These are phyloP conservation scores for Leccinum solheimii DNA, from an alignment of 1,284 basidiomycete genomes.

Conservation along the genomic window DNA sequence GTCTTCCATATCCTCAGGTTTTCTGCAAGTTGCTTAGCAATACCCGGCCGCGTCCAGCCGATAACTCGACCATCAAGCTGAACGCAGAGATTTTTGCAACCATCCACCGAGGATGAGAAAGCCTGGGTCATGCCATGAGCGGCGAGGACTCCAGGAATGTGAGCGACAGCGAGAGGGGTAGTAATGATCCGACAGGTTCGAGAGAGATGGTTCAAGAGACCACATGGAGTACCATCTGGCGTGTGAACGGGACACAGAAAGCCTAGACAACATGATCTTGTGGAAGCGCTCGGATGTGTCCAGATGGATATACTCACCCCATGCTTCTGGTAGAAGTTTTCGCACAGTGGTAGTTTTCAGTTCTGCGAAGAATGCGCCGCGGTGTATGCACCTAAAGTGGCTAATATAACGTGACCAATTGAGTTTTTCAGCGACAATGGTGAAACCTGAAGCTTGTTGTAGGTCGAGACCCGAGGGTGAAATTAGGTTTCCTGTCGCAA, in stretches of 20 bases:
- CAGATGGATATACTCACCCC: constrained; percentile 61
- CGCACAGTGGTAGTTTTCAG: constrained; percentile 98
- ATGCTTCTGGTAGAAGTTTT: constrained; percentile 96
- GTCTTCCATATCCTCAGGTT: constrained; percentile 96
- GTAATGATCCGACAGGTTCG: constrained; percentile 94
- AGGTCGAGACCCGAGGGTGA: constrained; percentile 96
- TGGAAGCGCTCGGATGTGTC: constrained; percentile 3
- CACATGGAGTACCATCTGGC: constrained; percentile 97
- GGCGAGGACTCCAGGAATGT: constrained; percentile 82
- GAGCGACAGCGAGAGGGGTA: constrained; percentile 69
- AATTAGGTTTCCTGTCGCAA: constrained; percentile 95
- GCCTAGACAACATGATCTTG: constrained; percentile 46
- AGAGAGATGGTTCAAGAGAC: constrained; percentile 96
- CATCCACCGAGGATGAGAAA: constrained; percentile 78
- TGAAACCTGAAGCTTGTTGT: constrained; percentile 97
- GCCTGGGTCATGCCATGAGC: constrained; percentile 95
- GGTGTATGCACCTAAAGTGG: constrained; percentile 98
- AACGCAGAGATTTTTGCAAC: constrained; percentile 80
- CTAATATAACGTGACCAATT: constrained; percentile 99
- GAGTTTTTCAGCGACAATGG: constrained; percentile 97
- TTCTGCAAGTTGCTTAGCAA: constrained; percentile 80
- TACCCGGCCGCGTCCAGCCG: constrained; percentile 85
- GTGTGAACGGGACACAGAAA: constrained; percentile 99
- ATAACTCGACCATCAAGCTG: constrained; percentile 95
- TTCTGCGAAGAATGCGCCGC: constrained; percentile 99